Evolutionary conservation across 2,329 filamentous ascomycete genomes (phyloP), one percentile per base, ranked within the genome.

Genomic region (Clarireedia paspali): DNA sequence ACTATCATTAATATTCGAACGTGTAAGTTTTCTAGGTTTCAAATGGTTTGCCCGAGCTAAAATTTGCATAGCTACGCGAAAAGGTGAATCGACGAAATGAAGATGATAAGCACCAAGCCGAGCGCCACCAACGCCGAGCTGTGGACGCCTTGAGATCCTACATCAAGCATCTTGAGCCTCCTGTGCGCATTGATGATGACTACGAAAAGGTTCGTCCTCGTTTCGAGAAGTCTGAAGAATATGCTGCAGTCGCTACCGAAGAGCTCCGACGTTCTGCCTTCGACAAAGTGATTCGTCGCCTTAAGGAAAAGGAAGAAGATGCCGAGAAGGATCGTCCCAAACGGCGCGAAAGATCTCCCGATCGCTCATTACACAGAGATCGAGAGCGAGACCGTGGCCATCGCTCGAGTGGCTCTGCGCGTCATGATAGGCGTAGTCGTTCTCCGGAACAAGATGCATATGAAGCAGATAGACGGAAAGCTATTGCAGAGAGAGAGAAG

Each of bases 371-470:
- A 55, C 73, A 74, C 54, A 73, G 74, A 34, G 71, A 74, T 36
- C 62, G 69, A 53, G 75, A 85, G 63, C 82, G 87, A 66, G 83
- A 86, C 72, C 77, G 81, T 74, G 77, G 80, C 73, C 81, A 84
- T 71, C 81, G 82, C 62, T 75, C 75, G 67, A 75, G 76, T 64
- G 76, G 74, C 63, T 50, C 53, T n/a, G 17, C 23, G 7, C 80
- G 81, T 66, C 73, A 76, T 67, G 73, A 74, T 63, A 77, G 89
- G 64, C 82, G 83, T 64, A 95, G 89, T 68, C 89, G 91, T 66
- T 91, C 87, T 64, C 91, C 91, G n/a, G 94, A 97, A 71, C 82
- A 83, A 57, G 91, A 99, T 73, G 83, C 89, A 20, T 99, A 99
- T 71, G 94, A 97, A 72, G 94, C 91, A 58, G 94, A 99, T 70